Conservation (phyloP, 768 basidiomycete species). For the Hygrocybe coccinea region DNA sequence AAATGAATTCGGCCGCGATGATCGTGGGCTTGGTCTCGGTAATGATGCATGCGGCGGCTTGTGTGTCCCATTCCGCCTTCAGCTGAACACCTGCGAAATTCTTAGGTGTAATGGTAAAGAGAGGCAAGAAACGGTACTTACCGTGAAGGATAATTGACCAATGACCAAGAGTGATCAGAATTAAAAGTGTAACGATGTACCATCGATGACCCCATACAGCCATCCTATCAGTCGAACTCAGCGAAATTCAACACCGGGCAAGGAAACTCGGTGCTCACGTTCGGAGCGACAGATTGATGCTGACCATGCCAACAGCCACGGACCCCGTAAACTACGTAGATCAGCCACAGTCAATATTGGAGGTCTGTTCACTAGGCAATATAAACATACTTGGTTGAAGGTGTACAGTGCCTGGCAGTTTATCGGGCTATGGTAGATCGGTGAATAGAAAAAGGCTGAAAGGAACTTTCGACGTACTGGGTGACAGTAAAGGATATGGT, state of each 20-base stretch:
- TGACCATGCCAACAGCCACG: slow-evolving; percentile 61
- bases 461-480: no score
- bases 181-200: slow-evolving; percentile 48
- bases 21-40: slow-evolving; percentile 52
- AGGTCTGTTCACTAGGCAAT: not conserved
- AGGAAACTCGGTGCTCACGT: slow-evolving; percentile 43
- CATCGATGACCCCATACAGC: slow-evolving; percentile 62
- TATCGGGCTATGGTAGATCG: slow-evolving; percentile 34
- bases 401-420: slow-evolving; percentile 67
- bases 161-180: slow-evolving; percentile 57
- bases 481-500: no score
- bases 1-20: slow-evolving; percentile 64
- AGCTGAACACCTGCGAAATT: slow-evolving; percentile 48
- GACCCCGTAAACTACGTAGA: slow-evolving; percentile 47
- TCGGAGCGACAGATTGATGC: slow-evolving; percentile 63
- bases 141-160: slow-evolving; percentile 47
- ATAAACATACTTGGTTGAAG: slow-evolving; percentile 47
- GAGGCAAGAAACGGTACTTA: not conserved
- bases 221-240: slow-evolving; percentile 39
- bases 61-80: slow-evolving; percentile 50
- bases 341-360: slow-evolving; percentile 1
- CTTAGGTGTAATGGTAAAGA: not conserved
- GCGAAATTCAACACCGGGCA: not conserved
- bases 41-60: slow-evolving; percentile 50
- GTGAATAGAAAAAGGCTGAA: no score